Percentiles rank a stretch among this genome's conserved stretches.
phyloP scores from a whole-genome alignment of 1,284 basidiomycete genomes.

The Ustilago esculenta region DNA sequence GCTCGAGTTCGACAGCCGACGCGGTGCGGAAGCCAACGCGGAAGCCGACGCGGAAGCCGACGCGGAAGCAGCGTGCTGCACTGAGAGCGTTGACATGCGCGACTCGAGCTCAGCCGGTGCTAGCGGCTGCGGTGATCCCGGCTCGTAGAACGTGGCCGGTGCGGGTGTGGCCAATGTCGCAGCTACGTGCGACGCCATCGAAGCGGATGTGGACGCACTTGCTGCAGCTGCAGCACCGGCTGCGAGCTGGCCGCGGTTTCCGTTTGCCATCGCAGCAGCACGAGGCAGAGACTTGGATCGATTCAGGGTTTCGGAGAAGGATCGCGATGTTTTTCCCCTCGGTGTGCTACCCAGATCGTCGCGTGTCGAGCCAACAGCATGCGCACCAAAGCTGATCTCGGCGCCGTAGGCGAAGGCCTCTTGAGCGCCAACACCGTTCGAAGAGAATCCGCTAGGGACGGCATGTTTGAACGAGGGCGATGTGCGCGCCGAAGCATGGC shows the following conservation, averaged over 20 bases:
- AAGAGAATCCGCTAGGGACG: constrained; percentile 24
- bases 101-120: constrained; percentile 30
- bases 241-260: constrained; percentile 1
- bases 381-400: constrained; percentile 56
- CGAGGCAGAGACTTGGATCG: constrained; percentile 54
- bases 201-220: constrained; percentile 1
- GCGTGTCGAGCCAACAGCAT: constrained; percentile 22
- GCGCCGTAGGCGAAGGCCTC: constrained; percentile 56
- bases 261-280: constrained; percentile 20
- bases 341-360: constrained; percentile 37
- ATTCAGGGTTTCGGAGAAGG: constrained; percentile 53
- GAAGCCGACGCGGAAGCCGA: background rate
- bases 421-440: constrained; percentile 22
- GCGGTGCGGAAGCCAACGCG: background rate
- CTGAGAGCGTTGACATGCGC: constrained; percentile 29
- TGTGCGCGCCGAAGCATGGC: constrained; percentile 51
- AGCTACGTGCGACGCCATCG: constrained; percentile 6
- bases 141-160: constrained; percentile 18
- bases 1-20: constrained; percentile 31
- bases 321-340: constrained; percentile 44
- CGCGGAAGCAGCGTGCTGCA: constrained; percentile 12
- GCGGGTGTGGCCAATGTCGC: constrained; percentile 11
- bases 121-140: constrained; percentile 12
- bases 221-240: background rate
- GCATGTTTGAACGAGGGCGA: constrained; percentile 50